Base-by-base conservation (phyloP, 2,329 filamentous ascomycete species). In the Metarhizium anisopliae region DNA sequence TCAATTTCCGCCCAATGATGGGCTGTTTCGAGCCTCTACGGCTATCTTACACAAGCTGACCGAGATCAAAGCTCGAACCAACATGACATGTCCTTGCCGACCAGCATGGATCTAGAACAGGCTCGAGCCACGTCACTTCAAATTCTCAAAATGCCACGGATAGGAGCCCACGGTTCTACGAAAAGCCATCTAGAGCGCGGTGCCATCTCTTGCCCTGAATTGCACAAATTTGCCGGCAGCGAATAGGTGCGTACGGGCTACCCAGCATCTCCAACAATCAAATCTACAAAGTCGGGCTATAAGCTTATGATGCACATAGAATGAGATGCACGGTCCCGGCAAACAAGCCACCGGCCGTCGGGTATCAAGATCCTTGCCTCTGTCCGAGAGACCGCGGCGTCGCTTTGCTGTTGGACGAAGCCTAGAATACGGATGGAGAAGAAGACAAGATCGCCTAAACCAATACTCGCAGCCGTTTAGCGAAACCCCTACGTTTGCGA, bases 401-500 rank as follows among this genome's bases (percentile, higher is more conserved):
- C 51, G 55, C 16, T 51, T 51, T 43, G 11, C 38, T 11, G 40
- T 49, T 18, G 18, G 49, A 8, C 40, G 38, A 25, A n/a, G 55
- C n/a, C 47, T 54, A 35, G 51, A 47, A 29, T 35, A 53, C 42
- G 53, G 45, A 25, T 47, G 36, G 14, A 38, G 52, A 54, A 51
- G 30, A 59, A 59, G 25, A 36, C 61, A 6, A 47, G 53, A 4
- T 55, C 58, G 30, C 47, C 55, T 16, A 32, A 50, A 25, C 49
- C 14, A 40, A 11, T 45, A 36, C 43, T 49, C 36, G 6, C 49
- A 43, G 25, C 25, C n/a, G 6, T 51, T 29, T 38, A 29, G 25
- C 10, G n/a, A 53, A 14, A n/a, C 14, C 32, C 32, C 57, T 56
- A 59, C 35, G 38, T 57, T 62, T 25, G 62, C 58, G 51, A 62